Conservation (phyloP, 2,329 filamentous ascomycete species). For the Raffaelea albimanens region DNA sequence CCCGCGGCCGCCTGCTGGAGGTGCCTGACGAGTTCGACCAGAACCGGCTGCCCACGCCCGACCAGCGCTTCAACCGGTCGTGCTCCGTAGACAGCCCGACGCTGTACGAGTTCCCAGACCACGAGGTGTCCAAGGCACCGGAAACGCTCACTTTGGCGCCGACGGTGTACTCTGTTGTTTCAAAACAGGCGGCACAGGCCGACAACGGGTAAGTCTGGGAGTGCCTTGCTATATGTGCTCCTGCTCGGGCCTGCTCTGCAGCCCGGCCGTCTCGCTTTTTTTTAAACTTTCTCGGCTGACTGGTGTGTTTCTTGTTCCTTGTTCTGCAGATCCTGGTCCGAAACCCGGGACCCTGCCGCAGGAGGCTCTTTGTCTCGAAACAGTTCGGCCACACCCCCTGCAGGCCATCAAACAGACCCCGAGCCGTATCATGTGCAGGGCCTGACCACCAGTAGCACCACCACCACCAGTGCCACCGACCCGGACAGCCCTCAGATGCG, state of each 20-base stretch:
- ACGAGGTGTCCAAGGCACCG: neutral
- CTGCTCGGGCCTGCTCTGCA: no score
- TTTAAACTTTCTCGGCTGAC: neutral
- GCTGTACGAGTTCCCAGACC: constrained; percentile 46
- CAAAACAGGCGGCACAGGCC: neutral
- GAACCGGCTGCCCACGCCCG: constrained; percentile 36
- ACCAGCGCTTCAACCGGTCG: constrained; percentile 43
- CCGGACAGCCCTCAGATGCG: neutral
- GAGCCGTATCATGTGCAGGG: constrained; percentile 34
- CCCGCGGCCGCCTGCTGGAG: no score
- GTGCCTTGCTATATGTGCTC: no score
- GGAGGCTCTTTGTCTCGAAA: constrained; percentile 22
- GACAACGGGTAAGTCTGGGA: constrained; percentile 5
- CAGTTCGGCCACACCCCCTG: constrained; percentile 32
- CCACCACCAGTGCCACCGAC: neutral
- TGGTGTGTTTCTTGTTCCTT: neutral
- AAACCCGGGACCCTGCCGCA: constrained; percentile 16
- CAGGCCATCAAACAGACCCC: constrained; percentile 31
- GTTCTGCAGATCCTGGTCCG: constrained; percentile 11
- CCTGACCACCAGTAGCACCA: constrained; percentile 27
- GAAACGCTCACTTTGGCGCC: constrained; percentile 8
- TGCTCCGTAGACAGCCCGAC: constrained; percentile 52
- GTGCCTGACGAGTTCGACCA: no score
- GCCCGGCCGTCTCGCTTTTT: neutral
- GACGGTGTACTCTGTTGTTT: constrained; percentile 3